phyloP scores from a whole-genome alignment of 2,329 filamentous ascomycete species.

The Hymenoscyphus albidus region DNA sequence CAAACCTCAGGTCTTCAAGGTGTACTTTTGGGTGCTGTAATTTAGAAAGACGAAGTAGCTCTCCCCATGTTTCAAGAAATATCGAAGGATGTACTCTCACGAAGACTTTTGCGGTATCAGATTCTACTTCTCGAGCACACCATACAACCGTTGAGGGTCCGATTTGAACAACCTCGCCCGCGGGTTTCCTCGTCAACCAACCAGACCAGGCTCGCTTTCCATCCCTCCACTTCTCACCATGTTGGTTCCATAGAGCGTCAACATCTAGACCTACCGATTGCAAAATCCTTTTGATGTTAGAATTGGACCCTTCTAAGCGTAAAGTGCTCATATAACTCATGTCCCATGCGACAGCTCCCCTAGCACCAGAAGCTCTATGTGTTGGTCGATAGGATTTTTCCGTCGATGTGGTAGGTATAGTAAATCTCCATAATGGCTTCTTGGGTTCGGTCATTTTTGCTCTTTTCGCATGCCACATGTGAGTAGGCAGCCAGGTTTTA shows the following conservation, averaged over 20 bases:
- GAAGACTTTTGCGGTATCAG: conserved; percentile 46
- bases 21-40: conserved; percentile 57
- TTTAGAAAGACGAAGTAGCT: conserved; percentile 55
- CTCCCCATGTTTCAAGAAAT: conserved; percentile 63
- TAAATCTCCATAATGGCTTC: conserved; percentile 84
- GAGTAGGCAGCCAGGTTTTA: conserved; percentile 94
- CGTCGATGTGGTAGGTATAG: conserved; percentile 78
- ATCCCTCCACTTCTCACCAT: conserved; percentile 66
- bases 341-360: conserved; percentile 85
- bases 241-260: conserved; percentile 57
- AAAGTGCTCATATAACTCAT: conserved; percentile 92
- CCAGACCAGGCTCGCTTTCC: conserved; percentile 55
- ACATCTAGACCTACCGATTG: conserved; percentile 60
- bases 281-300: conserved; percentile 63
- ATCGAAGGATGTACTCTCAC: conserved; percentile 80
- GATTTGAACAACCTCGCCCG: conserved; percentile 54
- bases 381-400: conserved; percentile 87
- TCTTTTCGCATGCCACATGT: conserved; percentile 89
- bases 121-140: conserved; percentile 44
- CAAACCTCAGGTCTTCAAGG: conserved; percentile 65
- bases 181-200: conserved; percentile 55
- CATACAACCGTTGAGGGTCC: conserved; percentile 73
- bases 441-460: conserved; percentile 80
- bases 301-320: conserved; percentile 63
- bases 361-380: conserved; percentile 71